Evolutionary conservation across 176 grass and related monocot species (phyloP), one percentile per base, ranked within the genome.

Genomic region (Ensete ventricosum): DNA sequence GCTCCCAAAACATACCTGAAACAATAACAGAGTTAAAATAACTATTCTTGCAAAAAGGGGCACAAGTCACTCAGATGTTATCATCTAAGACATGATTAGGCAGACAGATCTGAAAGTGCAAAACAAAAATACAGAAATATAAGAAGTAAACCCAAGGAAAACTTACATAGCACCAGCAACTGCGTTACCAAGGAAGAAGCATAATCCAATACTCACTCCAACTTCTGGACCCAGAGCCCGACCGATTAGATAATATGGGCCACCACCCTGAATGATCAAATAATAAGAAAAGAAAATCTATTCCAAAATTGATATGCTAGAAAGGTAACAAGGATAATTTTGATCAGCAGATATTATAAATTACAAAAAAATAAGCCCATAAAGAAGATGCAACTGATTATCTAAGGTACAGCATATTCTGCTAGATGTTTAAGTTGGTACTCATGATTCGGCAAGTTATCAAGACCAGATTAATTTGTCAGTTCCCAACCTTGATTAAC

Each of bases 161-260:
- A 84, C 88, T 84, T 85, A 99, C 95, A 99, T 90, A 73, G 95
- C 66, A 85, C 95, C 95, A 85, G 95, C 95, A 72, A 99, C 90
- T 23, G 95, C 95, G 82, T 99, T 99, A 75, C 95, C 95, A 69
- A 99, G 90, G 78, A 94, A 99, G 79, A 99, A 99, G 81, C 95
- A 99, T 70, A 99, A 84, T 80, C 95, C 95, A 69, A 99, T 99
- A 87, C 95, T 99, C 76, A 99, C 95, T 91, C 95, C 95, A 86
- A 99, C 95, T 94, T 99, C 95, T 82, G 95, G 95, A 70, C 95
- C 95, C 72, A 99, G 88, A 66, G 95, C 90, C 50, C 95, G 86
- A 53, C 95, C 95, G 78, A 99, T 99, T 54, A 99, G 95, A 89
- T 99, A 99, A 84, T 99, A 99, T 50, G 95, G 95, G 11, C 95